phyloP scores from a whole-genome alignment of 2,329 filamentous ascomycete genomes.

The Beauveria asiatica region DNA sequence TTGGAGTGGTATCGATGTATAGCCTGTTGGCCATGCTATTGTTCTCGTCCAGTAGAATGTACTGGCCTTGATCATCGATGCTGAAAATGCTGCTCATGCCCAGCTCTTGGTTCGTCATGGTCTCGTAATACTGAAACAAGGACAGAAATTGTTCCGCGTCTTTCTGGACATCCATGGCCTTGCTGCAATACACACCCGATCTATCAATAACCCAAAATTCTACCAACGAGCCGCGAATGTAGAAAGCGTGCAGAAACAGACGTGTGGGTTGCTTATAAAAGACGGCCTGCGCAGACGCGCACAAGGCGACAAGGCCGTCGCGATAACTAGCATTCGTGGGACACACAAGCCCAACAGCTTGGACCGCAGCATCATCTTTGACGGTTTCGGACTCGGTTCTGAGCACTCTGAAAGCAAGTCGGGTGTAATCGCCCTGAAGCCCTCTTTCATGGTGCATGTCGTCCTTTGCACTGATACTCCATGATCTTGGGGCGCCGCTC shows the following conservation, averaged over 20 bases:
- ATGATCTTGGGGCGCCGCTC: background rate
- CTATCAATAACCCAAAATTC: background rate
- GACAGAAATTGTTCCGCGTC: background rate
- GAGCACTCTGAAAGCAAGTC: background rate
- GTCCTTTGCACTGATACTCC: background rate
- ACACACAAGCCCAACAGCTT: background rate
- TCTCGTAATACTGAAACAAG: background rate
- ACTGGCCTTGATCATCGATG: background rate
- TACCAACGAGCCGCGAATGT: background rate
- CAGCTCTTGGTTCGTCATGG: background rate
- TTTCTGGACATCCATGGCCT: background rate
- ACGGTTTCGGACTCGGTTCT: background rate
- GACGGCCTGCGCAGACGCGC: background rate
- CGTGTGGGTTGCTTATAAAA: background rate
- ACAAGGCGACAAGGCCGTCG: background rate
- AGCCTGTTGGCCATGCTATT: background rate
- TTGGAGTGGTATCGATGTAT: background rate
- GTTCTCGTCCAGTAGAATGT: background rate
- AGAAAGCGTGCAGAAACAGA: background rate
- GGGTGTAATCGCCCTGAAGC: background rate
- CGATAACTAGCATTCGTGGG: background rate
- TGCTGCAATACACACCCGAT: background rate
- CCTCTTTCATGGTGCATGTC: background rate
- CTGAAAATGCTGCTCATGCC: background rate
- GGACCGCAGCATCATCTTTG: background rate